These are phyloP conservation scores for Pulveroboletus frians DNA, from an alignment of 768 basidiomycete genomes.

Conservation along the genomic window DNA sequence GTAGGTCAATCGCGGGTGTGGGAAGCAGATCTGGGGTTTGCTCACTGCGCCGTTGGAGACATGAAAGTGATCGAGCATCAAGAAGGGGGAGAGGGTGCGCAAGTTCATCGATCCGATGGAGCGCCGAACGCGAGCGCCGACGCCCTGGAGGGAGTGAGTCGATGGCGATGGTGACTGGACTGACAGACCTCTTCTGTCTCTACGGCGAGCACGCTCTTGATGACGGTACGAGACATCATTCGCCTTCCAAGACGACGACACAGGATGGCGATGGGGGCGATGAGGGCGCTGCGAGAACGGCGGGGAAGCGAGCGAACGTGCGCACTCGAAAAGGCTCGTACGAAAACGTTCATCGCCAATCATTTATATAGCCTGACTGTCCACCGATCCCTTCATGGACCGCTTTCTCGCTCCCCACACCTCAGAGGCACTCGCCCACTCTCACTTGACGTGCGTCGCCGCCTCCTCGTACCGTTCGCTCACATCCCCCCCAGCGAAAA, in stretches of 20 bases:
- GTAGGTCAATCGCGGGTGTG: background rate
- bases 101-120: conserved; percentile 75
- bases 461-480: conserved; percentile 4
- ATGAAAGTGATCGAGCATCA: conserved; percentile 85
- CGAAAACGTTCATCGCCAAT: conserved; percentile 17
- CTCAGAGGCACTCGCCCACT: conserved; percentile 69
- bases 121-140: conserved; percentile 76
- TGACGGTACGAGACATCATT: conserved; percentile 49
- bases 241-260: too few relatives aligned
- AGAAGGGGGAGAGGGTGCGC: conserved; percentile 83
- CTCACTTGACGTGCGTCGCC: conserved; percentile 54
- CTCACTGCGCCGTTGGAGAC: conserved; percentile 63
- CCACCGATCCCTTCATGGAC: conserved; percentile 61
- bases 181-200: conserved; percentile 61
- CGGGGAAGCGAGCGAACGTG: conserved; percentile 22
- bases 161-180: background rate
- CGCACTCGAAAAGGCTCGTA: conserved; percentile 19
- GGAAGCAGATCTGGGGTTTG: conserved; percentile 1
- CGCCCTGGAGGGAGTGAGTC: conserved; percentile 45
- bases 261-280: too few relatives aligned
- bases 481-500: conserved; percentile 48
- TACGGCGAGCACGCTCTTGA: conserved; percentile 71
- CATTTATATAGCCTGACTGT: too few relatives aligned
- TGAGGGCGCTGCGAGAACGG: too few relatives aligned
- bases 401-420: conserved; percentile 69